A percentile compares a stretch with the other conserved stretches of the same genome.
These are phyloP conservation scores for Haplosporangium gracile DNA, from an alignment of 192 early-diverging fungal species.

Conservation along the genomic window DNA sequence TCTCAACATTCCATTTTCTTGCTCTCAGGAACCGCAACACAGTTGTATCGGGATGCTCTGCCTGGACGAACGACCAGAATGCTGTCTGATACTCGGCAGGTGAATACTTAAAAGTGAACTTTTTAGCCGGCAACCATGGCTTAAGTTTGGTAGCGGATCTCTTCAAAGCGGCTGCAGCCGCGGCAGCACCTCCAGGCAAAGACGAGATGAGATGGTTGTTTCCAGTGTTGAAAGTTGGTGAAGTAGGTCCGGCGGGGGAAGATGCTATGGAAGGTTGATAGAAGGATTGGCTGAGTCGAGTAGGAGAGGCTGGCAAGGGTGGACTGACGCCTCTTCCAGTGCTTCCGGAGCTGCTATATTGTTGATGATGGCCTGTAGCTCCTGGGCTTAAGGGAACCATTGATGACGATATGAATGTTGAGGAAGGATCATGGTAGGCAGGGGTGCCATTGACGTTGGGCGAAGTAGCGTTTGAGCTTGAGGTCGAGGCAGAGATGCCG, in stretches of 20 bases:
- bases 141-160: slow-evolving; percentile 47
- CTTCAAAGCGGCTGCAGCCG: slow-evolving; percentile 36
- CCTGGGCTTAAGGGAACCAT: slow-evolving; percentile 31
- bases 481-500: slow-evolving; percentile 4
- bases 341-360: background rate
- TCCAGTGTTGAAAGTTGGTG: slow-evolving; percentile 15
- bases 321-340: slow-evolving; percentile 28
- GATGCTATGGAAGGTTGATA: slow-evolving; percentile 44
- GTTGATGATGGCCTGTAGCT: background rate
- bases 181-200: slow-evolving; percentile 36
- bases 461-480: background rate
- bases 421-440: slow-evolving; percentile 1
- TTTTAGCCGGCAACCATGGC: slow-evolving; percentile 49
- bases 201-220: slow-evolving; percentile 11
- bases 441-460: background rate
- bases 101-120: slow-evolving; percentile 51
- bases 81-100: slow-evolving; percentile 63
- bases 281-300: slow-evolving; percentile 38
- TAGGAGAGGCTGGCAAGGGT: slow-evolving; percentile 35
- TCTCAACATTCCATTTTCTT: slow-evolving; percentile 87
- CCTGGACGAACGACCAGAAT: slow-evolving; percentile 73
- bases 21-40: slow-evolving; percentile 86
- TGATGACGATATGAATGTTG: background rate
- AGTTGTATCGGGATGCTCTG: slow-evolving; percentile 79
- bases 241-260: slow-evolving; percentile 17